Percentiles rank a stretch among this genome's conserved stretches.
Evolutionary conservation across 75 land plant species (phyloP).

Genomic region (Picea glauca): DNA sequence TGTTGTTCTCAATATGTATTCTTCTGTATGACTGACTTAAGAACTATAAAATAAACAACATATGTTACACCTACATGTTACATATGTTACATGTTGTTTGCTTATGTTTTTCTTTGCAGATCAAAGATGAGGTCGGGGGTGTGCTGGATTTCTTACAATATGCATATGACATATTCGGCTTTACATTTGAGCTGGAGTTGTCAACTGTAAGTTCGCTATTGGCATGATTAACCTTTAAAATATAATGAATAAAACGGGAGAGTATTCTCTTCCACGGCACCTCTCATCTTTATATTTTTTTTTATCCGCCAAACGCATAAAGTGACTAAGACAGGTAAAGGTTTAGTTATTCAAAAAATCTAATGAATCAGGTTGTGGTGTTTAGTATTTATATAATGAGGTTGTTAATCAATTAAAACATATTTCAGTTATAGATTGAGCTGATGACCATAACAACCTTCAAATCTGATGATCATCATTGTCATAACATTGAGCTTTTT

Average conservation of each 20-base stretch:
- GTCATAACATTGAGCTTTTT: no score
- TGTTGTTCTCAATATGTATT: neutral
- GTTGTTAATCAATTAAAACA: no score
- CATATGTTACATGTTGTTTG: neutral
- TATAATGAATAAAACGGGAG: neutral
- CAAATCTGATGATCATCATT: no score
- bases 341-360: neutral
- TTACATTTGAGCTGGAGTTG: constrained; percentile 87
- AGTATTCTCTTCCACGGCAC: neutral
- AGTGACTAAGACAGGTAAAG: neutral
- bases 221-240: neutral
- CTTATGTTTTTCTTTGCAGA: constrained; percentile 39
- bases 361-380: no score
- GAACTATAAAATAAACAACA: neutral
- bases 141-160: constrained; percentile 75
- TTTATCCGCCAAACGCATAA: neutral
- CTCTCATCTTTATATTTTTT: neutral
- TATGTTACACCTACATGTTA: no score
- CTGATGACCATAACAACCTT: no score
- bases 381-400: no score
- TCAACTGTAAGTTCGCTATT: constrained; percentile 70
- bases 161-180: constrained; percentile 78
- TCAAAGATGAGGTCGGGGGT: constrained; percentile 78
- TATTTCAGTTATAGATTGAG: no score
- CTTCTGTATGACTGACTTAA: neutral